Evolutionary conservation across 768 basidiomycete species (phyloP).

Genomic region (Thelephora ganbajun): DNA sequence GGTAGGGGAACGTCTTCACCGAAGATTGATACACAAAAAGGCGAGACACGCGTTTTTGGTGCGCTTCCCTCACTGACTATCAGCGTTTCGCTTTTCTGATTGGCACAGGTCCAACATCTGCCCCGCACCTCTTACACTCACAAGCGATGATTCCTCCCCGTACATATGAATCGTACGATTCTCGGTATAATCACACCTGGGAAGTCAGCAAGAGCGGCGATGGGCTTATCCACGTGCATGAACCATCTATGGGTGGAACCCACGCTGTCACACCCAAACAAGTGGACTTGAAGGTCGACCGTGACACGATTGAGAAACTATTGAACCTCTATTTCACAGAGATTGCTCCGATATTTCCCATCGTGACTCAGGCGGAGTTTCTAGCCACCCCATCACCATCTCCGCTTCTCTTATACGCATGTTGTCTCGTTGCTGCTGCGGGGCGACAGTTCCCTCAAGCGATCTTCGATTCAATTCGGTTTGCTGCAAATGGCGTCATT

Average conservation of each 20-base stretch:
- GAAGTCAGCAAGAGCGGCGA: conserved; percentile 76
- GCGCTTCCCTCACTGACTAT: conserved; percentile 7
- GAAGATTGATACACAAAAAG: conserved; percentile 30
- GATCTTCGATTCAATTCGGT: conserved; percentile 84
- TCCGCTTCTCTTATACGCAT: conserved; percentile 79
- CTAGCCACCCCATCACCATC: conserved; percentile 59
- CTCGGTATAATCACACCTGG: conserved; percentile 79
- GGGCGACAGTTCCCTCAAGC: conserved; percentile 70
- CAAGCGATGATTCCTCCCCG: conserved; percentile 75
- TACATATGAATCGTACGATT: conserved; percentile 78
- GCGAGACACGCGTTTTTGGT: conserved; percentile 48
- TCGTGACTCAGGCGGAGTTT: conserved; percentile 84
- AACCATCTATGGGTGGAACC: conserved; percentile 43
- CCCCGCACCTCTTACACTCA: conserved; percentile 81
- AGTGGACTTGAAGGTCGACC: conserved; percentile 60
- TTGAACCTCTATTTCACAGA: conserved; percentile 87
- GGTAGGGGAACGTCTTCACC: conserved; percentile 29
- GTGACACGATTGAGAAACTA: conserved; percentile 64
- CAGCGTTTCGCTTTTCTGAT: conserved; percentile 3
- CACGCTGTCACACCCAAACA: conserved; percentile 43
- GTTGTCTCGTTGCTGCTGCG: conserved; percentile 86
- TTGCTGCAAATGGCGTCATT: conserved; percentile 74
- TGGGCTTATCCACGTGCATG: conserved; percentile 74
- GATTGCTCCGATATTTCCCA: conserved; percentile 78
- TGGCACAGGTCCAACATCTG: conserved; percentile 65